These are phyloP conservation scores for Zygnema cylindricum DNA, from an alignment of 139 green algal species.

Conservation along the genomic window DNA sequence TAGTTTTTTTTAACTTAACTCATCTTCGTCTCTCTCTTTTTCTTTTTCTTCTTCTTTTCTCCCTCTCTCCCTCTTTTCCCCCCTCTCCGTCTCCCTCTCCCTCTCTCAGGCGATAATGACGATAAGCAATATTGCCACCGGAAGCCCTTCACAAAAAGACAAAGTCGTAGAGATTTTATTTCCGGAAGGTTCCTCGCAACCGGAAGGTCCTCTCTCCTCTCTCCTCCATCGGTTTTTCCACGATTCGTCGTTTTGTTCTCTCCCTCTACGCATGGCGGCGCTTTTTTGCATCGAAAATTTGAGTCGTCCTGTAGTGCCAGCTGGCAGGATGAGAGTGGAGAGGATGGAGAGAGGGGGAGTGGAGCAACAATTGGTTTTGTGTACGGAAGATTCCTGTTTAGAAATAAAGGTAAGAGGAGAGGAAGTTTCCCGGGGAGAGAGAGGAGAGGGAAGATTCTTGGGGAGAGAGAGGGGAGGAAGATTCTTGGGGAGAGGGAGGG, in stretches of 20 bases:
- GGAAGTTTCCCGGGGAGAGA: background rate
- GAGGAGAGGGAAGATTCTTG: background rate
- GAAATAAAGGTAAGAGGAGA: background rate
- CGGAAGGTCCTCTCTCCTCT: background rate
- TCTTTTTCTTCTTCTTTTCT: background rate
- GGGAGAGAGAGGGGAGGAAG: background rate
- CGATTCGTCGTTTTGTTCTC: background rate
- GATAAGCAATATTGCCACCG: conserved; percentile 6
- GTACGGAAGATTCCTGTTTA: conserved; percentile 18
- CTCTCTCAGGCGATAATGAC: background rate
- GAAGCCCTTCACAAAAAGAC: background rate
- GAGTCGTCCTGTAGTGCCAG: conserved; percentile 7
- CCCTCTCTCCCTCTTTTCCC: background rate
- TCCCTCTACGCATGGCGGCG: background rate
- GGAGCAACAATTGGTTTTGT: conserved; percentile 19
- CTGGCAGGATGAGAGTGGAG: background rate
- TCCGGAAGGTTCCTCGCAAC: background rate
- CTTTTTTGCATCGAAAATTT: conserved; percentile 18
- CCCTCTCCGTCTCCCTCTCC: background rate
- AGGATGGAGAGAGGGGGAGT: conserved; percentile 24
- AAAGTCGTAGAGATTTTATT: background rate
- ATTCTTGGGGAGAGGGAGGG: background rate
- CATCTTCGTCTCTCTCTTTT: background rate
- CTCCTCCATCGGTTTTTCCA: background rate
- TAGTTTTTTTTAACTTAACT: background rate